Conservation (phyloP, 2,329 filamentous ascomycete species). For the Kalmusia sp. region DNA sequence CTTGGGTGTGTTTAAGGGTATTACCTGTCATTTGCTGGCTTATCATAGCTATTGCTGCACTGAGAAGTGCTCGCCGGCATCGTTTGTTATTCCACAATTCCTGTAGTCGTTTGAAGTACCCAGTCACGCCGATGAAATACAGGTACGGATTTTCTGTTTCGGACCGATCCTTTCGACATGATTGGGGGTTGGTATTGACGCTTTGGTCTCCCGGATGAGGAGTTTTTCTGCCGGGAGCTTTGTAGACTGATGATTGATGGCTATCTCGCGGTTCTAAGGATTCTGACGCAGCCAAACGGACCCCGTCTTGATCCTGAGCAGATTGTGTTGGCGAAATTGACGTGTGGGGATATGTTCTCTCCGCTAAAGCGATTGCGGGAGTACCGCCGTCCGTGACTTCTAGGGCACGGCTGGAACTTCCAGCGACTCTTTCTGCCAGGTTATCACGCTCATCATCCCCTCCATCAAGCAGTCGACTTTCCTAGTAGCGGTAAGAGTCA, state of each 20-base stretch:
- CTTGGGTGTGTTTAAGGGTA: background rate
- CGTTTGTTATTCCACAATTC: conserved; percentile 25
- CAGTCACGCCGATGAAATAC: conserved; percentile 30
- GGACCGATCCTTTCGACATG: too few species aligned
- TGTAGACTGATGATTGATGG: conserved; percentile 7
- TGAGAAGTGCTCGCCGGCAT: conserved; percentile 23
- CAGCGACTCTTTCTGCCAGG: conserved; percentile 18
- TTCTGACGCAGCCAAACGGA: too few species aligned
- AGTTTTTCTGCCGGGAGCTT: background rate
- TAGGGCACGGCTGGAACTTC: background rate
- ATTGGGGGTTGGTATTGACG: background rate
- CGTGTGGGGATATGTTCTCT: background rate
- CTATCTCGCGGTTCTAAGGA: background rate
- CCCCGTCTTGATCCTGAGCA: too few species aligned
- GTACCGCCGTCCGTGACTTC: background rate
- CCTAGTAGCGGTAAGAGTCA: background rate
- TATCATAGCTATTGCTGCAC: conserved; percentile 27
- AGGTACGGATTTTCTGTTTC: conserved; percentile 23
- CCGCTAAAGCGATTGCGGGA: background rate
- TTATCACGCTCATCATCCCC: conserved; percentile 17
- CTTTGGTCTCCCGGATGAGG: too few species aligned
- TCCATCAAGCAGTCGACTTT: conserved; percentile 23
- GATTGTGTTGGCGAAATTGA: background rate
- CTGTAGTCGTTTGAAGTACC: conserved; percentile 24
- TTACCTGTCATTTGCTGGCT: conserved; percentile 21